Evolutionary conservation across 345 rosid species (phyloP), one percentile per base, ranked within the genome.

Genomic region (Populus nigra): DNA sequence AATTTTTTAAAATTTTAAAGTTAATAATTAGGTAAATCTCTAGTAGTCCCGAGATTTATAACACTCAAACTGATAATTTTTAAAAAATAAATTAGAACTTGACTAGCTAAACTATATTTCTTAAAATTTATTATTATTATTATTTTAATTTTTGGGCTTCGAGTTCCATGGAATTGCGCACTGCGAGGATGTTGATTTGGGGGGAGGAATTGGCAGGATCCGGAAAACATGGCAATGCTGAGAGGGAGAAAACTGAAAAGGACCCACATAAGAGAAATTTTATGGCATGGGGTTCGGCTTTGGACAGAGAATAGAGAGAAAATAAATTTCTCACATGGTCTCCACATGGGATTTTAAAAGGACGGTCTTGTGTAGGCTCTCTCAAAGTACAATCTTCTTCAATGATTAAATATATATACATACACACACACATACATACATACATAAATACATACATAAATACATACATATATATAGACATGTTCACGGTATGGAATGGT

Each of bases 171-270:
- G 20, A 57, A 59, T 16, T 18, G n/a, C 25, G n/a, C 25, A 68
- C 5, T 39, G 13, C 13, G 71, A 74, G 71, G 78, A 80, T 36
- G 82, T 71, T 76, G 83, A 74, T 77, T 31, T 16, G 53, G 55
- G 10, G 67, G 11, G 80, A 38, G 35, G 65, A 63, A 76, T 78
- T 83, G 87, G 88, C 90, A 87, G 84, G 89, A 87, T 89, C 90
- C 92, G 89, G 89, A 89, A 89, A 89, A 87, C 90, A 85, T 84
- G 89, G 87, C 23, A 83, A 82, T 39, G 80, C 66, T 76, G 83
- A 76, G 84, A 74, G 70, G 75, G 57, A 36, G 47, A 11, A 11
- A 11, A 10, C 47, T 2, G 43, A 27, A 82, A 2, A 50, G 81
- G 87, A 33, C 83, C 89, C 76, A 76, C 82, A 49, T 39, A 45